Conservation (phyloP, 1,284 basidiomycete species). For the Trichosporon coremiiforme region DNA sequence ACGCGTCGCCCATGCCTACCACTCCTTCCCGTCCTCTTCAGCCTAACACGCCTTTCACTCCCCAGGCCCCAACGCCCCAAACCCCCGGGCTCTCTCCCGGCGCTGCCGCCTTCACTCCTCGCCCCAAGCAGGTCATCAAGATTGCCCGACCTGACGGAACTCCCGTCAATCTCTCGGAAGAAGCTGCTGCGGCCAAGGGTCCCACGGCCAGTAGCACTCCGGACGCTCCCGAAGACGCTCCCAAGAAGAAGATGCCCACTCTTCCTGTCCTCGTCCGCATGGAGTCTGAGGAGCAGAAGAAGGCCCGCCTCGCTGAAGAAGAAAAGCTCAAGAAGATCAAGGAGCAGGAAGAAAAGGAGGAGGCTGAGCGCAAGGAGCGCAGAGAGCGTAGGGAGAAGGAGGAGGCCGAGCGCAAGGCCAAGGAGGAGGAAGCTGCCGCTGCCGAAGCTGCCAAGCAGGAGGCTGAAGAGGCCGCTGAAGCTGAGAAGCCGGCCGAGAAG, state of each 20-base stretch:
- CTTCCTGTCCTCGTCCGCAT: constrained; percentile 56
- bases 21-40: constrained; percentile 43
- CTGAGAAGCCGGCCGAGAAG: constrained; percentile 33
- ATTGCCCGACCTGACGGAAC: constrained; percentile 54
- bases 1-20: constrained; percentile 40
- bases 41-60: constrained; percentile 35
- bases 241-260: constrained; percentile 43
- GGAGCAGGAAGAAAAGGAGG: constrained; percentile 50
- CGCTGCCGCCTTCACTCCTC: constrained; percentile 50
- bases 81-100: constrained; percentile 39
- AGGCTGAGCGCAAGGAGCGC: constrained; percentile 51
- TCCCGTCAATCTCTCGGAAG: constrained; percentile 49
- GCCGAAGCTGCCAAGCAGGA: constrained; percentile 56
- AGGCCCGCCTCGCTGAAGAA: constrained; percentile 54
- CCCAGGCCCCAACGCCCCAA: constrained; percentile 27
- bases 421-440: constrained; percentile 61
- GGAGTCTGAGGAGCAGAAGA: constrained; percentile 60
- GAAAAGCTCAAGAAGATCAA: constrained; percentile 47
- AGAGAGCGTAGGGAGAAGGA: constrained; percentile 41
- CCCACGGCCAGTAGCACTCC: constrained; percentile 39
- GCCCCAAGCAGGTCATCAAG: constrained; percentile 46
- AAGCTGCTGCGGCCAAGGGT: constrained; percentile 40
- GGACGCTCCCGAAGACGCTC: constrained; percentile 33
- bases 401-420: constrained; percentile 40
- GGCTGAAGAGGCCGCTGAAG: constrained; percentile 49